phyloP scores from a whole-genome alignment of 495 filamentous ascomycete genomes.

The Halenospora varia region DNA sequence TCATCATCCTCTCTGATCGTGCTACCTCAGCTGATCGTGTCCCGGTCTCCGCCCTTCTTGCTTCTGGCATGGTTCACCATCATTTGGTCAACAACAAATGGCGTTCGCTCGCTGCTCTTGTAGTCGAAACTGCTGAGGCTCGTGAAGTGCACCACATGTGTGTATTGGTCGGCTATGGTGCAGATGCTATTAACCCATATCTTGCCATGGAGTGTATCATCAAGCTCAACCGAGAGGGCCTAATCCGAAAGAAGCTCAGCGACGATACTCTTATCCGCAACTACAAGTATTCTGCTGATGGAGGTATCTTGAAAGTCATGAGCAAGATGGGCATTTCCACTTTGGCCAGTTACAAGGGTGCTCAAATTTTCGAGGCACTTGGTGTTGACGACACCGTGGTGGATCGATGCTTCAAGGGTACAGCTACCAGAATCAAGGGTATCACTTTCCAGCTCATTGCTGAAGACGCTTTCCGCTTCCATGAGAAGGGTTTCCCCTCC shows the following conservation, averaged over 20 bases:
- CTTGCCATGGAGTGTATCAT: constrained; percentile 96
- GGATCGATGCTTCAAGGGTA: constrained; percentile 94
- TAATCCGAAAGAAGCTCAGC: constrained; percentile 85
- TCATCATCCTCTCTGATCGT: constrained; percentile 90
- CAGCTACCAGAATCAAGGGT: constrained; percentile 92
- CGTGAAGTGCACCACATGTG: constrained; percentile 99
- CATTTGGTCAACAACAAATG: constrained; percentile 96
- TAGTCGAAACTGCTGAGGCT: constrained; percentile 94
- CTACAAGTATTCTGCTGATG: constrained; percentile 97
- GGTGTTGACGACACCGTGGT: constrained; percentile 95
- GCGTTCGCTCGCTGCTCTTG: constrained; percentile 82
- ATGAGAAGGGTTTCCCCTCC: constrained; percentile 92
- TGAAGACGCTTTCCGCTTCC: constrained; percentile 93
- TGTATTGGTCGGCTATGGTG: constrained; percentile 93
- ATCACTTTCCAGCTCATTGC: constrained; percentile 95
- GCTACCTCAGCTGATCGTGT: constrained; percentile 81
- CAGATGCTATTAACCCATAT: constrained; percentile 95
- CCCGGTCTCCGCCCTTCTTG: constrained; percentile 82
- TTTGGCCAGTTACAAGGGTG: constrained; percentile 96
- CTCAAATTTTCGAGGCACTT: constrained; percentile 99
- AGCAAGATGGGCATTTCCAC: constrained; percentile 99
- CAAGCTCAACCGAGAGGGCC: constrained; percentile 94
- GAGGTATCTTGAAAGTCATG: constrained; percentile 99
- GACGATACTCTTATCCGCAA: constrained; percentile 88
- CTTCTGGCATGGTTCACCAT: constrained; percentile 94